Base-by-base conservation (phyloP, 257 asterid genomes). In the Primulina huaijiensis region DNA sequence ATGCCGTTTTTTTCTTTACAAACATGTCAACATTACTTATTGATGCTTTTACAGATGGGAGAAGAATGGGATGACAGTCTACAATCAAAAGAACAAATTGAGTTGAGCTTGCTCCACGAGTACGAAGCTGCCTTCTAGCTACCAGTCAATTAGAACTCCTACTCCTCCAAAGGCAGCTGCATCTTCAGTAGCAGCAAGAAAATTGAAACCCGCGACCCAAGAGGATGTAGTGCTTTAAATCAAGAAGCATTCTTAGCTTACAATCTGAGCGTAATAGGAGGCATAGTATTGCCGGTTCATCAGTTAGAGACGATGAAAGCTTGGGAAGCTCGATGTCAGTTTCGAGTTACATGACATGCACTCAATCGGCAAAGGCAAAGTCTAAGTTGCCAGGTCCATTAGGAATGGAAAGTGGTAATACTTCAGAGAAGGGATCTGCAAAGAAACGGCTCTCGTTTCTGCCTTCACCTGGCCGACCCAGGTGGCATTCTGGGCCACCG, bases 401-500 rank as follows among this genome's bases (percentile, higher is more conserved):
- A 20, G 93, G 86, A 30, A 17, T 70, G 65, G 95, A 87, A 73
- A 86, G 84, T 62, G 89, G 80, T 8, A 61, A 38, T 56, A 73
- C 81, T 5, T 82, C 83, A 0, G 92, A 89, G 59, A 90, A 87
- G 77, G 93, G 80, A 7, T 29, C 79, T 0, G 95, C 84, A 9
- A 90, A 86, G 91, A 93, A 93, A 74, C 85, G 92, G 33, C 97
- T 93, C 12, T 89, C 97, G 3, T 93, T 64, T 68, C 96, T 97
- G 7, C 82, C 96, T 61, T 93, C 98, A 7, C 97, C 99, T 0
- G 99, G 89, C 72, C 72, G 86, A 62, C 78, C 88, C 5, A 83
- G 97, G 86, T 81, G 95, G 69, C 89, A 81, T 69, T 84, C 98
- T 0, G 96, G 88, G 10, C 88, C 91, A 2, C 90, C 96, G 4